Conservation (phyloP, 371 early-diverging fungal species). For the Mortierella sp. region DNA sequence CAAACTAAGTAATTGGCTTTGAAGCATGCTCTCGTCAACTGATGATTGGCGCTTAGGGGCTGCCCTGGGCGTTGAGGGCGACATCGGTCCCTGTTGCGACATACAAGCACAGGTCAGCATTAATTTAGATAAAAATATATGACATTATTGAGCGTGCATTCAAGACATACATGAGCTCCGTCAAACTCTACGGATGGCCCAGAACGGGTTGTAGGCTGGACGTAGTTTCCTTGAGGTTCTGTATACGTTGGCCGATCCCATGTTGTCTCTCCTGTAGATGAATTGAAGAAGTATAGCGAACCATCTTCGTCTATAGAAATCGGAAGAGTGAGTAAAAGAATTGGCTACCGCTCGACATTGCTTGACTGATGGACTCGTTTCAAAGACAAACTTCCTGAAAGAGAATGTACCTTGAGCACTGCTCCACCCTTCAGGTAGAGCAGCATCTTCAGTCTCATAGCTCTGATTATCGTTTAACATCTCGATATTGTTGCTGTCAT, state of each 20-base stretch:
- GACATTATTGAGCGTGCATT: background rate
- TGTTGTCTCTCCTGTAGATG: constrained; percentile 62
- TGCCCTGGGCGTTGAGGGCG: constrained; percentile 1
- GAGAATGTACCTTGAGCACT: constrained; percentile 42
- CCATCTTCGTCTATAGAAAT: constrained; percentile 59
- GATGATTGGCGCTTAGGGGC: constrained; percentile 42
- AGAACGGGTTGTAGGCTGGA: constrained; percentile 6
- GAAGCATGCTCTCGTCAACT: constrained; percentile 41
- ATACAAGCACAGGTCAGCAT: background rate
- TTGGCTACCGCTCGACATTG: too few relatives aligned
- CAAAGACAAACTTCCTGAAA: background rate
- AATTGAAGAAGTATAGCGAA: constrained; percentile 65
- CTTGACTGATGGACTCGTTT: too few relatives aligned
- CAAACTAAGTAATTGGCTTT: constrained; percentile 41
- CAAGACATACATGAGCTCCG: background rate
- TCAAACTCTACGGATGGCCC: constrained; percentile 3
- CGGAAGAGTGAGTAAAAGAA: background rate
- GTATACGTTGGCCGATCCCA: constrained; percentile 57
- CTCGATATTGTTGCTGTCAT: constrained; percentile 2
- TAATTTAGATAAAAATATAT: background rate
- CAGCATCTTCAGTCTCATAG: constrained; percentile 1
- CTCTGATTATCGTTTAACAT: background rate
- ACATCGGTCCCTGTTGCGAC: background rate
- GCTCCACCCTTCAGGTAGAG: constrained; percentile 48
- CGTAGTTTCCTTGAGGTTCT: background rate